Evolutionary conservation across 208 protist genomes (phyloP).

Genomic region (Wallacemonas sp.): DNA sequence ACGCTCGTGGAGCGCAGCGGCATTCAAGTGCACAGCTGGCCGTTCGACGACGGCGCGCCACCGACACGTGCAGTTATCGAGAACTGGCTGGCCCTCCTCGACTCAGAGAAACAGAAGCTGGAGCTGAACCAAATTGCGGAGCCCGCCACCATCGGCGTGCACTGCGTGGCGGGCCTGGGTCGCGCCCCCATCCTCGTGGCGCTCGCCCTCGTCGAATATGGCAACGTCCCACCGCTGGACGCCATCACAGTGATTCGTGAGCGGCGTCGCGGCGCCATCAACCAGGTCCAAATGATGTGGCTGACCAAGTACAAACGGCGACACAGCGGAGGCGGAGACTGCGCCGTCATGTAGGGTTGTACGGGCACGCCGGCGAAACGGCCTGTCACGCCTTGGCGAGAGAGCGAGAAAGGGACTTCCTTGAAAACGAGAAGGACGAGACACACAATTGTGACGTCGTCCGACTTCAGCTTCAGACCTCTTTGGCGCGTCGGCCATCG

Average conservation of each 20-base stretch:
- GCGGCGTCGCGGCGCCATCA: slow-evolving; percentile 86
- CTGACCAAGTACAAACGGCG: slow-evolving; percentile 86
- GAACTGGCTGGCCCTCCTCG: slow-evolving; percentile 80
- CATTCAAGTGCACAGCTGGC: slow-evolving; percentile 86
- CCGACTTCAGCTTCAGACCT: no score
- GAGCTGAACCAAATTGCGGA: slow-evolving; percentile 7
- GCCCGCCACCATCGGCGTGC: slow-evolving; percentile 75
- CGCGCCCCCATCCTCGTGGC: slow-evolving; percentile 92
- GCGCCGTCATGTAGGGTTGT: slow-evolving; percentile 57
- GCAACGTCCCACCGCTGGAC: slow-evolving; percentile 72
- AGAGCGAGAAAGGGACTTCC: no score
- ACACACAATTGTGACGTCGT: no score
- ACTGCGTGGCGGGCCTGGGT: slow-evolving; percentile 93
- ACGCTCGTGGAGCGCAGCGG: slow-evolving; percentile 52
- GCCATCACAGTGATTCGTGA: slow-evolving; percentile 80
- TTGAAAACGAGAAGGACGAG: no score
- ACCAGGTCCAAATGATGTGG: slow-evolving; percentile 91
- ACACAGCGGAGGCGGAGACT: slow-evolving; percentile 32
- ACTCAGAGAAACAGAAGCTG: slow-evolving; percentile 43
- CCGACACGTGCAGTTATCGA: slow-evolving; percentile 78
- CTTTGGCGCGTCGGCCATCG: no score
- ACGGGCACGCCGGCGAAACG: not conserved
- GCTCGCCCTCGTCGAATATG: slow-evolving; percentile 89
- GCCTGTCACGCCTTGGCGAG: no score
- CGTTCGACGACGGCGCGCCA: slow-evolving; percentile 90